Percentiles rank a stretch among this genome's conserved stretches.
Conservation (phyloP, 148 eudicot species). For the Vaccinium vitisidaea region DNA sequence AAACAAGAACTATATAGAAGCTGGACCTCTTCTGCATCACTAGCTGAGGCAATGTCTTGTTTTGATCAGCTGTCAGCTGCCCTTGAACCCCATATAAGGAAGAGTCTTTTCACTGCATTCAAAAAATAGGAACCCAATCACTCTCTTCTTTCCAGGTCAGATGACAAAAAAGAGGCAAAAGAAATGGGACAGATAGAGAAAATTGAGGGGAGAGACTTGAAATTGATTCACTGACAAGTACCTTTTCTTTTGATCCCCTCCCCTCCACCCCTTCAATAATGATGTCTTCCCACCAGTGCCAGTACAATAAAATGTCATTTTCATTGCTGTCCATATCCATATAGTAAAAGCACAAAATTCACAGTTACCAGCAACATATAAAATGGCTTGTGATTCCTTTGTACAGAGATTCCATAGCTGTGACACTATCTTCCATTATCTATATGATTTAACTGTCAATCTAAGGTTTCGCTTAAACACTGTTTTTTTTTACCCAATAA, state of each 20-base stretch:
- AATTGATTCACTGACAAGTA: conserved; percentile 20
- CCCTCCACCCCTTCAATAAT: conserved; percentile 18
- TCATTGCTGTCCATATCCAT: conserved; percentile 17
- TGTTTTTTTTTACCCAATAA: background rate
- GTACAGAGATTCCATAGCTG: background rate
- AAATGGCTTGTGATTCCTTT: background rate
- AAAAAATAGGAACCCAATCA: conserved; percentile 14
- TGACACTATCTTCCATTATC: background rate
- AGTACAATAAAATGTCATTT: conserved; percentile 17
- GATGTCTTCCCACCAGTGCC: conserved; percentile 20
- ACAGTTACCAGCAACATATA: background rate
- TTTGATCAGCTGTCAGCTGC: conserved; percentile 27
- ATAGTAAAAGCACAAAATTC: background rate
- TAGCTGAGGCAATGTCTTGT: conserved; percentile 16
- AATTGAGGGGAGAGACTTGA: conserved; percentile 25
- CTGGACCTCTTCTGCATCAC: conserved; percentile 13
- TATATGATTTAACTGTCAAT: background rate
- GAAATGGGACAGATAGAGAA: conserved; percentile 21
- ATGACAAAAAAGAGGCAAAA: conserved; percentile 20
- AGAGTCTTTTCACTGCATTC: conserved; percentile 25
- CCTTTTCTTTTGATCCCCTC: conserved; percentile 34
- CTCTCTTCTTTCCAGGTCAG: conserved; percentile 30
- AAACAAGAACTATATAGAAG: conserved; percentile 14
- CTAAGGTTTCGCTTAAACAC: background rate
- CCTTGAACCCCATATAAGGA: conserved; percentile 18